Percentiles rank a stretch among this genome's conserved stretches.
phyloP scores from a whole-genome alignment of 2,329 filamentous ascomycete genomes.

The Fusarium sarcochroum region DNA sequence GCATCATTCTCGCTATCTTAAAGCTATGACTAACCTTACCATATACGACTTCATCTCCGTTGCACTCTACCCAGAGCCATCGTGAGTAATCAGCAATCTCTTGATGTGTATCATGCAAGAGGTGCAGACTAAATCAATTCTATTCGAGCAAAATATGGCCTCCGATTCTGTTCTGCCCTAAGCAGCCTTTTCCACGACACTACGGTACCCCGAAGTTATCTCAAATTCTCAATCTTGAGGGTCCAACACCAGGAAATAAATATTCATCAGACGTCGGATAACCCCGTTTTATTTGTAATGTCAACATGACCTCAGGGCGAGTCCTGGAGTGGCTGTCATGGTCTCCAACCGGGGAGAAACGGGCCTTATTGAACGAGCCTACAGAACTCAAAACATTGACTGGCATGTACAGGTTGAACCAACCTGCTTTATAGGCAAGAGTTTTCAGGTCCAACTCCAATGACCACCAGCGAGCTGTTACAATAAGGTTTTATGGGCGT shows the following conservation, averaged over 20 bases:
- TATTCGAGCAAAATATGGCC: neutral
- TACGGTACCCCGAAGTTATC: neutral
- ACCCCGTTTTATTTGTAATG: conserved; percentile 13
- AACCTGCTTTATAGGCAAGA: conserved; percentile 1
- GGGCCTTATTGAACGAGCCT: conserved; percentile 1
- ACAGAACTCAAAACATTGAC: conserved; percentile 26
- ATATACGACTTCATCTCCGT: neutral
- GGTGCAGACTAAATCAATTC: neutral
- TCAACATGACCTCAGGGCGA: neutral
- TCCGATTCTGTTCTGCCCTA: neutral
- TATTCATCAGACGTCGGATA: neutral
- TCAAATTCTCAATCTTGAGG: no score
- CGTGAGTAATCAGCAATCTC: neutral
- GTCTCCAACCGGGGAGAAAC: neutral
- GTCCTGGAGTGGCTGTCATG: neutral
- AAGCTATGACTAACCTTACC: neutral
- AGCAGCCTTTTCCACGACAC: neutral
- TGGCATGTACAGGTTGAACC: conserved; percentile 26
- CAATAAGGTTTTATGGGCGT: conserved; percentile 28
- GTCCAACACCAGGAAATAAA: neutral
- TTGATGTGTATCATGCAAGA: neutral
- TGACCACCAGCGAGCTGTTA: conserved; percentile 3
- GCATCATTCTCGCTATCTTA: neutral
- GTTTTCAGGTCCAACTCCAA: conserved; percentile 11
- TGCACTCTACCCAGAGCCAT: neutral